A percentile compares a stretch with the other conserved stretches of the same genome.
Evolutionary conservation across 805 yeast genomes (phyloP).

Genomic region (Cyberlindnera euphorbiiphila): DNA sequence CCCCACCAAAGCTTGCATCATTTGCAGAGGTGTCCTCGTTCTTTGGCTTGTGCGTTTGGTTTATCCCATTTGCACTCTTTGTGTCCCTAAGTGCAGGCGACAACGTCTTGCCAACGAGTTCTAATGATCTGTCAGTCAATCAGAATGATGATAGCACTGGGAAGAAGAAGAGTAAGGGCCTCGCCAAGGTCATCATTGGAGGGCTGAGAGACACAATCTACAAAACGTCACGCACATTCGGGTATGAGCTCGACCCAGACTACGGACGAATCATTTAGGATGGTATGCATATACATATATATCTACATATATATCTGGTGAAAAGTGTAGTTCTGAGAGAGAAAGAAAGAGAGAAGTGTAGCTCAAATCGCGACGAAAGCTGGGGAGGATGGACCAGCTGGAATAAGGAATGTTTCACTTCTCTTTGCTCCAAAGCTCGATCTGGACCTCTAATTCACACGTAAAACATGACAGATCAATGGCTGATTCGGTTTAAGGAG

Average conservation of each 20-base stretch:
- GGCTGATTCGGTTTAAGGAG: slow-evolving; percentile 11
- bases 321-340: too few species aligned
- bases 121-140: slow-evolving; percentile 26
- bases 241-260: slow-evolving; percentile 57
- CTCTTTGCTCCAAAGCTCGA: too few species aligned
- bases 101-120: slow-evolving; percentile 65
- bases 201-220: slow-evolving; percentile 44
- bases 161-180: slow-evolving; percentile 47
- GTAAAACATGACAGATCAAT: too few species aligned
- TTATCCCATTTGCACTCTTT: slow-evolving; percentile 87
- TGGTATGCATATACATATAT: too few species aligned
- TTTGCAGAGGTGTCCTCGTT: slow-evolving; percentile 93
- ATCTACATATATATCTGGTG: too few species aligned
- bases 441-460: too few species aligned
- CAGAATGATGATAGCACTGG: slow-evolving; percentile 31
- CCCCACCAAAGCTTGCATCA: slow-evolving; percentile 66
- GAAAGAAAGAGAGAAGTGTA: not conserved
- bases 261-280: slow-evolving; percentile 49
- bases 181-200: slow-evolving; percentile 67
- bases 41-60: slow-evolving; percentile 91
- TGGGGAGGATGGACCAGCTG: not conserved
- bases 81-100: slow-evolving; percentile 92
- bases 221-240: slow-evolving; percentile 49
- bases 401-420: not conserved
- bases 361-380: not conserved